Base-by-base conservation (phyloP, 257 asterid genomes). In the Knoxia roxburghii region DNA sequence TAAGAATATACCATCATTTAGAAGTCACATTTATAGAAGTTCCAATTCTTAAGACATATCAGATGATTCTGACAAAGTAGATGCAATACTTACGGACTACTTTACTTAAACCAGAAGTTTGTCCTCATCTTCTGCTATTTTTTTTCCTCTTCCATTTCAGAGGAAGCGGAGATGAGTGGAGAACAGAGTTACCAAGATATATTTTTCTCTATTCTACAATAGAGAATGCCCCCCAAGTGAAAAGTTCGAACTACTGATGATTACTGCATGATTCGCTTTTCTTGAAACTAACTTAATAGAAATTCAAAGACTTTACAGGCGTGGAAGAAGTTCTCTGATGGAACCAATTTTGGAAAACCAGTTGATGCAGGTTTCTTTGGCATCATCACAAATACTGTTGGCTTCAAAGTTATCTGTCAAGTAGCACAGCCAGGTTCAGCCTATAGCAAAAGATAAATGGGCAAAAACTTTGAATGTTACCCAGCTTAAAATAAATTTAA, bases 361-460 rank as follows among this genome's bases (percentile, higher is more conserved):
- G 79, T 91, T 91, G 75, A 82, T 73, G 88, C 98, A 86, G 67
- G 91, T 91, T 79, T 89, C 98, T 84, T 87, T 91, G 76, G 98
- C 96, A 66, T 87, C 95, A 71, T 72, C 71, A 74, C 82, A 79
- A 57, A 89, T 79, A 53, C 78, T 86, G 52, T 68, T 77, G 37
- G 82, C 77, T 68, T 70, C 73, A 71, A 91, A 89, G 73, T 85
- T 73, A 68, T 81, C 98, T 91, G 89, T 80, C 71, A 80, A 29
- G 72, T 37, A 68, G 64, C 46, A 70, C 33, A 64, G 61, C 40
- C 65, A 53, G 61, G 57, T 61, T 54, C 20, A 67, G 62, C 17
- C 7, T 43, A 71, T 54, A 12, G 35, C 52, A 17, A 27, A 27
- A 33, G 20, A 40, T 26, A 3, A 61, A 29, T 53, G 52, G 1